These are phyloP conservation scores for Avena sativa DNA, from an alignment of 176 grass and related monocot genomes.

Conservation along the genomic window DNA sequence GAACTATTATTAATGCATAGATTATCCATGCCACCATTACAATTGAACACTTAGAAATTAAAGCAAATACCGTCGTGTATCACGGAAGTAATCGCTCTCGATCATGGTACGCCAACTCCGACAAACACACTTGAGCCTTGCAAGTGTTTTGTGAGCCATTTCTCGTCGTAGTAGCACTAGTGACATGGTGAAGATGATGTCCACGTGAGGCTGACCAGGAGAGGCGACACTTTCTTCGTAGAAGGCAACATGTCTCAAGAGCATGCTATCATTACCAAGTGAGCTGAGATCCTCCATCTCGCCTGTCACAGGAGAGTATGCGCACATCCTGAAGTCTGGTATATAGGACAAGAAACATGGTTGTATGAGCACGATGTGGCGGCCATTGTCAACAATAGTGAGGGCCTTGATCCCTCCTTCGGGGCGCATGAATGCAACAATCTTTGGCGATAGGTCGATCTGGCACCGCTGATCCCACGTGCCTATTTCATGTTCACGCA, in stretches of 20 bases:
- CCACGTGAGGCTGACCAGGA: background rate
- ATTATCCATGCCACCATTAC: background rate
- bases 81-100: background rate
- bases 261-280: too few species aligned
- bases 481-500: background rate
- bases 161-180: background rate
- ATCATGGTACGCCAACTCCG: background rate
- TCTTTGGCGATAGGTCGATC: background rate
- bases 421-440: too few species aligned
- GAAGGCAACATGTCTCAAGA: too few species aligned
- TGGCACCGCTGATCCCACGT: background rate
- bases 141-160: background rate
- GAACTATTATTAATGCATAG: too few species aligned
- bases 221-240: conserved; percentile 17
- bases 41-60: background rate
- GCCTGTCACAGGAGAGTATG: background rate
- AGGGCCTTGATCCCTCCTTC: too few species aligned
- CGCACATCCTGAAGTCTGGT: background rate
- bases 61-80: background rate
- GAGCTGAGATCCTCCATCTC: too few species aligned
- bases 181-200: conserved; percentile 9
- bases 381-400: background rate
- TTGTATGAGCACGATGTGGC: background rate
- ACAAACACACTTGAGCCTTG: background rate
- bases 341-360: too few species aligned